Evolutionary conservation across 2,329 filamentous ascomycete genomes (phyloP), one percentile per base, ranked within the genome.

Genomic region (Colletotrichum somersetense): DNA sequence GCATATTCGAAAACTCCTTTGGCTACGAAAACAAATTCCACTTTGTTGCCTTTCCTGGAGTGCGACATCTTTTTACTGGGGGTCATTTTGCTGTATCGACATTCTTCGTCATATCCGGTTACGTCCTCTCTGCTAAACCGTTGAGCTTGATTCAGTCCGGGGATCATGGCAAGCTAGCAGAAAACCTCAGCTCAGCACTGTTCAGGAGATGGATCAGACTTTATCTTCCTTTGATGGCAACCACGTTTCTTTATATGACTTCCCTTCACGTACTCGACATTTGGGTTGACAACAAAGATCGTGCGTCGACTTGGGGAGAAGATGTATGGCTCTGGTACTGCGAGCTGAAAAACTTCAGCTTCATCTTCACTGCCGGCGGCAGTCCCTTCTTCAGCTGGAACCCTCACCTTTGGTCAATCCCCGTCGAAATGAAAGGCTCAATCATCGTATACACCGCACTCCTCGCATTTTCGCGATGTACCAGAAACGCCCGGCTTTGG

Each of bases 341-440:
- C 72, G 89, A 92, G 77, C 71, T 82, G 23, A 76, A 80, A 62
- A 81, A 83, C 74, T 84, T 83, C 64, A 81, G 78, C 3, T 76
- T 80, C n/a, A 75, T 77, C 2, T 82, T 81, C 44, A 76, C 78
- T 0, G 78, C 82, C 62, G 83, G 82, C 79, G 81, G 80, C n/a
- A 82, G 82, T 26, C 81, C 81, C 0, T 83, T 83, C 77, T 76
- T 81, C 30, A 71, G 61, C 30, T 73, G 89, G 80, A 89, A 91
- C 75, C 84, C 83, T 38, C 90, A 92, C 74, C 77, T 88, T 3
- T 91, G 89, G 89, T 91, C 86, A 1, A 92, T 92, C 65, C 89
- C 90, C 0, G 81, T 89, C 26, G 90, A 92, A 77, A 87, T 91
- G 79, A 83, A 85, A 75, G 91, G 91, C 14, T 93, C 91, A 1